Conservation (phyloP, 2,329 filamentous ascomycete species). For the Amphichorda felina region DNA sequence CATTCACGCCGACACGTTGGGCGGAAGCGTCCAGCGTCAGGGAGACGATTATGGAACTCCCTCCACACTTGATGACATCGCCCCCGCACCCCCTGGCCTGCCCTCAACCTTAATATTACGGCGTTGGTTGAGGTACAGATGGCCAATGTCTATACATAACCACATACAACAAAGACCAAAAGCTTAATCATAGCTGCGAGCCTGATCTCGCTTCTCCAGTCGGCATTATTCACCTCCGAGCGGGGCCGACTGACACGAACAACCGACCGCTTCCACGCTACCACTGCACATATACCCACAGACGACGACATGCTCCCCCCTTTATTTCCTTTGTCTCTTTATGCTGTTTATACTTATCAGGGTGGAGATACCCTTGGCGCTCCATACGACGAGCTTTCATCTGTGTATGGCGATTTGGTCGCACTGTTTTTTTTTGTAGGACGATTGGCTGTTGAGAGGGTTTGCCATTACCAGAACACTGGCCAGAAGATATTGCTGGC, state of each 20-base stretch:
- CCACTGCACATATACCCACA: conserved; percentile 11
- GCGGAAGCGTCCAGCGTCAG: no score
- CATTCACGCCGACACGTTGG: no score
- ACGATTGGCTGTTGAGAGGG: background rate
- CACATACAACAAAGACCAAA: conserved; percentile 1
- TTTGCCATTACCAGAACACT: conserved; percentile 3
- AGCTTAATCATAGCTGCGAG: conserved; percentile 1
- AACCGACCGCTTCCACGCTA: background rate
- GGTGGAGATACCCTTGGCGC: conserved; percentile 2
- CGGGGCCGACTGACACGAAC: no score
- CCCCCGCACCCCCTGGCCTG: no score
- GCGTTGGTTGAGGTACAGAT: background rate
- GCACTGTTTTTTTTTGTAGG: background rate
- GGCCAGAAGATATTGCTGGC: no score
- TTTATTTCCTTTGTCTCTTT: conserved; percentile 3
- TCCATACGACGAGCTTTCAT: conserved; percentile 5
- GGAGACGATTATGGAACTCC: no score
- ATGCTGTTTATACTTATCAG: conserved; percentile 9
- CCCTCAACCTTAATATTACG: background rate
- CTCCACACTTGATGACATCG: no score
- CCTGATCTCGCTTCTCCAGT: background rate
- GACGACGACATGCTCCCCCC: conserved; percentile 10
- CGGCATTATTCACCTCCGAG: background rate
- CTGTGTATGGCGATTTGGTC: background rate
- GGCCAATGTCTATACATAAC: conserved; percentile 2